Base-by-base conservation (phyloP, 1,139 yeast genomes). In the Lodderomyces beijingensis region DNA sequence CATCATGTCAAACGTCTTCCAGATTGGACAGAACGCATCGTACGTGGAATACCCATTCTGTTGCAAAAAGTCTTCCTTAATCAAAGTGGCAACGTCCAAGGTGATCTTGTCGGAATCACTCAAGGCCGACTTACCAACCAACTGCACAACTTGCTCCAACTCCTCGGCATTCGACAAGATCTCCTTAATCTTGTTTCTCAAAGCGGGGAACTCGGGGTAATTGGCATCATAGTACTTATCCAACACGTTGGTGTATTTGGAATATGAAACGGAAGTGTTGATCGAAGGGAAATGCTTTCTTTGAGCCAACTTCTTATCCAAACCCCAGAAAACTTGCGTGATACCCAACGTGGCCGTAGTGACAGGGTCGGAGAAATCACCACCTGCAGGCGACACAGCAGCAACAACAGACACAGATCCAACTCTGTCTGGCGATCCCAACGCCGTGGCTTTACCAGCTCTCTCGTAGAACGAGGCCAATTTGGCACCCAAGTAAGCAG, bases 301-400 rank as follows among this genome's bases (percentile, higher is more conserved):
- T 75, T 91, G 99, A 16, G 99, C 98, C 56, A 91, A 78, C 65
- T 91, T 91, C 70, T 91, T 91, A 66, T 91, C 99, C 64, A 91
- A 76, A 65, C 99, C 99, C 99, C 99, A 91, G 73, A 93, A 91
- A 40, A 93, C 99, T 71, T 91, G 99, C 23, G 98, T 93, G 52
- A 91, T 91, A 81, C 96, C 96, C 55, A 91, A 77, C 30, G 99
- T 91, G 9, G 98, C 78, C 22, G 97, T 91, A 25, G 99, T 91
- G 49, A 91, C 99, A 28, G 99, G 99, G 69, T 91, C 99, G 14
- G 98, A 91, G 80, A 91, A 89, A 74, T 91, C 99, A 81, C 99
- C 99, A 79, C 98, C 99, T 39, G 98, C 97, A 49, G 99, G 99
- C 6, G 97, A 89, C 31, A 91, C 99, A 49, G 99, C 99, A 40